Conservation (phyloP, 148 eudicot species). For the Silene latifolia region DNA sequence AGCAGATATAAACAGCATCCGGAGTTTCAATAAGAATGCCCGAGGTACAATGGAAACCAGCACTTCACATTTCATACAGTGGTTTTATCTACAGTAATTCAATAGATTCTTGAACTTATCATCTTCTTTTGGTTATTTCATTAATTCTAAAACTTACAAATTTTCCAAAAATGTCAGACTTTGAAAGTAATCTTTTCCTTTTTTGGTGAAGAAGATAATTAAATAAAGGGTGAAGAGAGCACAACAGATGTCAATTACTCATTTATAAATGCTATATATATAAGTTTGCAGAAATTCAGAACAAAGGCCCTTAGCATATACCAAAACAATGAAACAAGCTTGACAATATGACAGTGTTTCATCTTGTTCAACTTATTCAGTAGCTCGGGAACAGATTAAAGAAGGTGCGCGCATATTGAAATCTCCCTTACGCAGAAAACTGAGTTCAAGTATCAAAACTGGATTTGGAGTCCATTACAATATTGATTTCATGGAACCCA, state of each 20-base stretch:
- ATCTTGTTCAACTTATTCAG: background rate
- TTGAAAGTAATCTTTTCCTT: background rate
- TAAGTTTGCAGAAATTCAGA: background rate
- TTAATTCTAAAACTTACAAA: no score
- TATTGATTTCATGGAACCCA: no score
- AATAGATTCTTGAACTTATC: background rate
- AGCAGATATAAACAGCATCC: background rate
- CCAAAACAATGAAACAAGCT: no score
- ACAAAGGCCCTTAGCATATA: background rate
- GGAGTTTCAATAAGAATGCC: background rate
- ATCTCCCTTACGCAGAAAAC: background rate
- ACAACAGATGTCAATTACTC: no score
- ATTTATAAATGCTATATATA: background rate
- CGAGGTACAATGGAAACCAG: background rate
- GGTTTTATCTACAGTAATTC: background rate
- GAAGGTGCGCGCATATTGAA: background rate
- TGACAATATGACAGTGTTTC: background rate
- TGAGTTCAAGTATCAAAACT: background rate
- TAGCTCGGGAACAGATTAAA: background rate
- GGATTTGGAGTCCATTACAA: no score
- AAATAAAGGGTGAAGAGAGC: background rate
- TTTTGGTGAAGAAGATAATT: background rate
- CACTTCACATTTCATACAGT: background rate
- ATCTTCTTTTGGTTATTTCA: no score
- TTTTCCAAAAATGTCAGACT: no score